Evolutionary conservation across 306 rosid species (phyloP).

Genomic region (Malus domestica): DNA sequence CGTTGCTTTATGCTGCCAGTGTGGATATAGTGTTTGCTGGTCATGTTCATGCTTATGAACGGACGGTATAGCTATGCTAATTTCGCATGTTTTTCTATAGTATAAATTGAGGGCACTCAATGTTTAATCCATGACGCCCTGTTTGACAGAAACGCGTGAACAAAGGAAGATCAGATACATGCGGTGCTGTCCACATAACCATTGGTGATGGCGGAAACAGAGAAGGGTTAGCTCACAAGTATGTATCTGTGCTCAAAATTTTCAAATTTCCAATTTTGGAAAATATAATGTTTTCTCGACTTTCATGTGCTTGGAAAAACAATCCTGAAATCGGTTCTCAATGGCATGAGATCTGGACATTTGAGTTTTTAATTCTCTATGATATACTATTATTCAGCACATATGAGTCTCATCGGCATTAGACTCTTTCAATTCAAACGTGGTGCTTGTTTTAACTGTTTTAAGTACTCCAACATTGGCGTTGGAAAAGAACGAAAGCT

Average conservation of each 20-base stretch:
- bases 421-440: background rate
- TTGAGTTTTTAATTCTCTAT: background rate
- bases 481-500: background rate
- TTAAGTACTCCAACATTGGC: background rate
- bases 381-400: background rate
- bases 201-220: conserved; percentile 92
- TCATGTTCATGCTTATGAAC: conserved; percentile 94
- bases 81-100: background rate
- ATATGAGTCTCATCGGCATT: background rate
- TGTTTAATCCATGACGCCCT: background rate
- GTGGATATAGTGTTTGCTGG: conserved; percentile 69
- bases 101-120: background rate
- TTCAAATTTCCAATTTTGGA: background rate
- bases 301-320: background rate
- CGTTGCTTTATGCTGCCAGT: conserved; percentile 68
- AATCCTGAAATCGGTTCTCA: background rate
- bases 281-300: background rate
- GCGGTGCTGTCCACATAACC: conserved; percentile 84
- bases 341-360: background rate
- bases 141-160: conserved; percentile 59
- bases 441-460: background rate
- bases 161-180: conserved; percentile 53
- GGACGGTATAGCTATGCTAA: conserved; percentile 42
- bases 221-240: conserved; percentile 81
- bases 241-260: conserved; percentile 11